phyloP scores from a whole-genome alignment of 768 basidiomycete species.

The Kondoa malvinella region DNA sequence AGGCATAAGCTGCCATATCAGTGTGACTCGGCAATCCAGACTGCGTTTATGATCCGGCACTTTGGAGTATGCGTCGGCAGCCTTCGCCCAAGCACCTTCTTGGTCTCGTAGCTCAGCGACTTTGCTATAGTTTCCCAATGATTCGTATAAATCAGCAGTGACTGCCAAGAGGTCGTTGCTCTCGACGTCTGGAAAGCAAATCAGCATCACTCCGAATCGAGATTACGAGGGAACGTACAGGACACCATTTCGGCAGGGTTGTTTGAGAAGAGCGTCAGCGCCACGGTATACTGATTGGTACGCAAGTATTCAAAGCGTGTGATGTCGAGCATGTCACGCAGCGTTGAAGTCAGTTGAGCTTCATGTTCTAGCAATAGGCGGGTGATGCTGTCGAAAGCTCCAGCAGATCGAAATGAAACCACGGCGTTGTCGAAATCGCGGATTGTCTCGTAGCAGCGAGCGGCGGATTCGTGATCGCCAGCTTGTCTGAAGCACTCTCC shows the following conservation, averaged over 20 bases:
- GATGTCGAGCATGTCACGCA: background rate
- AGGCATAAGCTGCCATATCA: background rate
- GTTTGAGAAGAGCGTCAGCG: background rate
- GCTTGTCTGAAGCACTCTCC: background rate
- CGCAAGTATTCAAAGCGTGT: background rate
- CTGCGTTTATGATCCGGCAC: background rate
- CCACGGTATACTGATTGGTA: background rate
- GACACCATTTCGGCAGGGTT: background rate
- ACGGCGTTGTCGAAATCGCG: background rate
- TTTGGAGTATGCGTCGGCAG: background rate
- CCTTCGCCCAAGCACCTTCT: background rate
- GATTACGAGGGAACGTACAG: background rate
- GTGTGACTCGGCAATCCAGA: background rate
- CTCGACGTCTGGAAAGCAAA: background rate
- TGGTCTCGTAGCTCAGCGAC: background rate
- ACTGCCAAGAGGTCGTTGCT: background rate
- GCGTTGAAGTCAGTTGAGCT: background rate
- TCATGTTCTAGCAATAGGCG: background rate
- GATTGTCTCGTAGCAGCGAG: background rate
- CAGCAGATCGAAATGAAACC: background rate
- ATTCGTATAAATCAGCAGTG: background rate
- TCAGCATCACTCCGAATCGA: background rate
- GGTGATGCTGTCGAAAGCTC: background rate
- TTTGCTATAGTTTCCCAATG: background rate
- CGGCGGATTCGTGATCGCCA: background rate